These are phyloP conservation scores for Imleria badia DNA, from an alignment of 768 basidiomycete species.

Conservation along the genomic window DNA sequence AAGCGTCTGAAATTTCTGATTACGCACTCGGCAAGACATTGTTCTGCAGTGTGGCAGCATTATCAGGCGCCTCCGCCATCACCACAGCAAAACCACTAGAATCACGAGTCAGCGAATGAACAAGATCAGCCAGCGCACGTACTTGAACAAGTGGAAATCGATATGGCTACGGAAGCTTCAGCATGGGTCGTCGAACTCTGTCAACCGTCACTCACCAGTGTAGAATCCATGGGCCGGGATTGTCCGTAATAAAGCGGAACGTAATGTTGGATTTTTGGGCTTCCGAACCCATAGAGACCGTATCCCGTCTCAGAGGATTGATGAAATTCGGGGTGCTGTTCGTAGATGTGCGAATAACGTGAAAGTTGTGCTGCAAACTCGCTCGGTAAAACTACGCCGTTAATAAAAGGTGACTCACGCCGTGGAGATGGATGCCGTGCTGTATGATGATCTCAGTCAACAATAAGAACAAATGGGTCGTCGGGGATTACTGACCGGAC, in stretches of 20 bases:
- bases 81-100: conserved; percentile 33
- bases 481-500: conserved; percentile 25
- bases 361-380: conserved; percentile 36
- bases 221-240: conserved; percentile 61
- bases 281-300: conserved; percentile 32
- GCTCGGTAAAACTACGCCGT: not conserved
- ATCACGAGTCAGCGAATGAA: conserved; percentile 2
- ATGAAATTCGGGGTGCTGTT: conserved; percentile 34
- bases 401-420: conserved; percentile 27
- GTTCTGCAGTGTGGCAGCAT: conserved; percentile 18
- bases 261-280: conserved; percentile 43
- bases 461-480: not conserved
- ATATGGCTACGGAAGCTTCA: conserved; percentile 26
- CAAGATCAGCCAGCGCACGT: not conserved
- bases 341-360: conserved; percentile 37
- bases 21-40: conserved; percentile 20
- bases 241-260: conserved; percentile 62
- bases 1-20: not conserved
- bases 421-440: conserved; percentile 44
- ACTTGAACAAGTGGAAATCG: conserved; percentile 32
- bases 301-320: conserved; percentile 39
- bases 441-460: conserved; percentile 6
- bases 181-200: not conserved
- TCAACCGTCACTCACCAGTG: conserved; percentile 33
- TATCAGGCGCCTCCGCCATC: conserved; percentile 27